Evolutionary conservation across 192 early-diverging fungal genomes (phyloP), one percentile per base, ranked within the genome.

Genomic region (Coemansia sp.): DNA sequence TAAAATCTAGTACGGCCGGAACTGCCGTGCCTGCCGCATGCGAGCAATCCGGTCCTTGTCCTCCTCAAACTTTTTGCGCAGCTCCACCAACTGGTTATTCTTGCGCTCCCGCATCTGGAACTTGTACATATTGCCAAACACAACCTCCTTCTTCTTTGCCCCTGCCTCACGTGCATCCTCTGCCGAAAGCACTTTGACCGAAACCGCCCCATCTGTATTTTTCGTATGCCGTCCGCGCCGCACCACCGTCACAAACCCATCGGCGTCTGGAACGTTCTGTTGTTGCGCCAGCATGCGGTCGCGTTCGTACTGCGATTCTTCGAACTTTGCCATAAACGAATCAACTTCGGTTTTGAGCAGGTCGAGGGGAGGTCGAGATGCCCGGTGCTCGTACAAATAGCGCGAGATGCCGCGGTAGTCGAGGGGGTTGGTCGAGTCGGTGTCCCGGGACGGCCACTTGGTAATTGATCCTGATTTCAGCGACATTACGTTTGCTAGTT

Each of bases 41-140:
- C 83, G 78, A 48, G 84, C 89, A 61, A 97, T 93, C 74, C 85
- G 85, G 54, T 82, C 66, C 81, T 94, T 94, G 76, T 97, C 95
- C 70, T 95, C 88, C 69, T 97, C 94, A 60, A 97, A 97, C 70
- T 93, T 94, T 64, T 85, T 86, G 59, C 95, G 90, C 59, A 97
- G 77, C 54, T 96, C 92, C 2, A 83, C 79, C 38, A 96, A 84
- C 89, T 97, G 89, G 72, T 93, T 88, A 49, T 89, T 83, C 77
- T 96, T 96, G 38, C 78, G 84, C 82, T 98, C 93, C 22, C 94
- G 86, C 85, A 93, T 84, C 83, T 98, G 95, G 88, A 98, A 98
- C 13, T 94, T 83, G 73, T 98, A 98, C 87, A 98, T 94, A 82
- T 98, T 90, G 22, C 86, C 85, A 51, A 93, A 82, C 55, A 61